Evolutionary conservation across 345 rosid species (phyloP).

Genomic region (Lepidium africanum): DNA sequence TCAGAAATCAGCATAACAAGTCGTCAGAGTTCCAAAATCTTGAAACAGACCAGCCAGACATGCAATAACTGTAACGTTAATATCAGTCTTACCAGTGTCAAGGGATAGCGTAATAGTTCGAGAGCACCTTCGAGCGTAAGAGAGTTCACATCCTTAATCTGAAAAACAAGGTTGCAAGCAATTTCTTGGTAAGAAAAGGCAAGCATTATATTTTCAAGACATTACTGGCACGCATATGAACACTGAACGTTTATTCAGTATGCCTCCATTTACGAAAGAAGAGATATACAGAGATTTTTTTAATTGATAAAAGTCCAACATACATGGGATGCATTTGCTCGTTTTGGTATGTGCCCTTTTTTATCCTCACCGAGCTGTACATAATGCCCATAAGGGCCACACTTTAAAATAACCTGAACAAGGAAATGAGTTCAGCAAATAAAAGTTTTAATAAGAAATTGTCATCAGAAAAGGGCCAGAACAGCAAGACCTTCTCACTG

Average conservation of each 20-base stretch:
- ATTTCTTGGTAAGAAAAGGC: neutral
- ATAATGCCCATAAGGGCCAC: conserved; percentile 88
- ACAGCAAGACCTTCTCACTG: conserved; percentile 65
- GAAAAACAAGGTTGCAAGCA: conserved; percentile 13
- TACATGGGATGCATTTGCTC: conserved; percentile 77
- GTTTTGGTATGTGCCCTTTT: conserved; percentile 62
- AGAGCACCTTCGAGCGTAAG: conserved; percentile 75
- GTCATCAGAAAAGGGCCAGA: conserved; percentile 7
- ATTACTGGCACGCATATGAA: neutral
- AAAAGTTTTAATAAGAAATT: neutral
- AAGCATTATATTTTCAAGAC: neutral
- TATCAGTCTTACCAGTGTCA: conserved; percentile 59
- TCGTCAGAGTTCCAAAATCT: neutral
- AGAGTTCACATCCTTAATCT: conserved; percentile 62
- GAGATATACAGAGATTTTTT: neutral
- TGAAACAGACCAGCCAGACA: conserved; percentile 10
- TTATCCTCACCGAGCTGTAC: conserved; percentile 94
- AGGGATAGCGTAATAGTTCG: conserved; percentile 64
- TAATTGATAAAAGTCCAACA: conserved; percentile 16
- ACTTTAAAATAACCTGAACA: conserved; percentile 72
- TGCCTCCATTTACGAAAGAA: neutral
- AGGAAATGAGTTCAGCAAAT: conserved; percentile 8
- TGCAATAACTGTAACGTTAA: neutral
- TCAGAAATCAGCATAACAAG: conserved; percentile 13
- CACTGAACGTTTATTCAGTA: neutral